Evolutionary conservation across 345 rosid species (phyloP), one percentile per base, ranked within the genome.

Genomic region (Populus deltoides): DNA sequence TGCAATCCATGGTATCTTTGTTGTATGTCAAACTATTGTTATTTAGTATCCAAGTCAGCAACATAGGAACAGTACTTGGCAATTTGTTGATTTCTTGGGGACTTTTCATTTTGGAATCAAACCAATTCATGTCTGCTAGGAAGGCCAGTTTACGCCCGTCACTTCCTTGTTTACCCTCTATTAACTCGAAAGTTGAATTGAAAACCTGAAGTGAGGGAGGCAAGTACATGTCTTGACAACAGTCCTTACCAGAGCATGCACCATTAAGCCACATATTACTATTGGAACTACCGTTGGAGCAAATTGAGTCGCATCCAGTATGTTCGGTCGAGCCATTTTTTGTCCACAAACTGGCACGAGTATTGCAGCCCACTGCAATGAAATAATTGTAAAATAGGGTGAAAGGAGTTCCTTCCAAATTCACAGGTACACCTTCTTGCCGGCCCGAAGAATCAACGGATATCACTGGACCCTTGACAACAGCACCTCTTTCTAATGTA

Each of bases 361-460:
- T 39, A 39, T 39, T 39, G 43, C 43, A 39, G 12, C 43, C 43
- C 12, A 39, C 43, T 39, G 43, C 43, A 39, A 39, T 39, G 12
- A 39, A 39, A 39, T 39, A 39, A 39, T 9, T 39, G 11, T 39
- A 1, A 39, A 2, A 2, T 39, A 0, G 2, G 3, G 0, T 8
- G 43, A 39, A 39, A 39, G 12, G 43, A 39, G 43, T 39, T 39
- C 43, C 43, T 39, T 0, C 0, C 43, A 39, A 39, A 39, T 9
- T 39, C 0, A 39, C 1, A 0, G 3, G 0, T 0, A 39, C 3
- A 39, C 1, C 43, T 39, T 39, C 12, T 8, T 39, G 43, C 43
- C 43, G 3, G 12, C 0, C 8, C 22, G 1, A 0, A 49, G 55
- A 49, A 1, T 49, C 8, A 49, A 49, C 55, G 55, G 55, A 49